Conservation (phyloP, 2,329 filamentous ascomycete genomes). For the Aspergillus cejpii region DNA sequence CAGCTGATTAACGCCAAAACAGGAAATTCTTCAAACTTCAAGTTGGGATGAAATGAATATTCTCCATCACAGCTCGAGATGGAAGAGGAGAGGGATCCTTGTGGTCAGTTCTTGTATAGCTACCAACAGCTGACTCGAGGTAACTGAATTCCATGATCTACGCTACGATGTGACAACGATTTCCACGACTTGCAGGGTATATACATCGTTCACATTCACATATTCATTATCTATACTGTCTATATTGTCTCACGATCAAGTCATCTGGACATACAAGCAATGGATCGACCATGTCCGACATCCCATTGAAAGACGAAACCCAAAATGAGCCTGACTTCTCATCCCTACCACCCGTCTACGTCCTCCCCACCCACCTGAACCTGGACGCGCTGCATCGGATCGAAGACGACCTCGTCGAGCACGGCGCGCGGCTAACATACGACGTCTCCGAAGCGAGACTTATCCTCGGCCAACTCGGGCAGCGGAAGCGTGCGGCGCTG, state of each 20-base stretch:
- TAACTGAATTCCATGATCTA: not conserved
- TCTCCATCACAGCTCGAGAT: not conserved
- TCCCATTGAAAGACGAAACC: no score
- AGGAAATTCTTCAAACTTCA: not conserved
- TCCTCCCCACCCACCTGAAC: conserved; percentile 64
- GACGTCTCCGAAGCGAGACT: conserved; percentile 65
- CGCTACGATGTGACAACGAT: not conserved
- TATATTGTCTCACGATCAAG: not conserved
- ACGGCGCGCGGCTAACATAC: conserved; percentile 58
- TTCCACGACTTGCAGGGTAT: not conserved
- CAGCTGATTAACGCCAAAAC: not conserved
- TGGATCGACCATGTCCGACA: no score
- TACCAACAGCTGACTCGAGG: no score
- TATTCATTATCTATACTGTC: not conserved
- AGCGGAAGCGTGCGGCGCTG: conserved; percentile 63
- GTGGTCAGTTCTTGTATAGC: no score
- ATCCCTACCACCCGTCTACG: conserved; percentile 58
- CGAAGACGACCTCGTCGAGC: conserved; percentile 55
- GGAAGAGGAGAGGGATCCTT: no score
- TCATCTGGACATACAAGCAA: not conserved
- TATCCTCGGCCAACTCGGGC: conserved; percentile 65
- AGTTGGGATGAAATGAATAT: not conserved
- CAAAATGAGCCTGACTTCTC: conserved; percentile 22
- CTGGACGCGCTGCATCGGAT: conserved; percentile 56
- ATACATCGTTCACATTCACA: not conserved